phyloP scores from a whole-genome alignment of 257 asterid species.

The Petrea volubilis region DNA sequence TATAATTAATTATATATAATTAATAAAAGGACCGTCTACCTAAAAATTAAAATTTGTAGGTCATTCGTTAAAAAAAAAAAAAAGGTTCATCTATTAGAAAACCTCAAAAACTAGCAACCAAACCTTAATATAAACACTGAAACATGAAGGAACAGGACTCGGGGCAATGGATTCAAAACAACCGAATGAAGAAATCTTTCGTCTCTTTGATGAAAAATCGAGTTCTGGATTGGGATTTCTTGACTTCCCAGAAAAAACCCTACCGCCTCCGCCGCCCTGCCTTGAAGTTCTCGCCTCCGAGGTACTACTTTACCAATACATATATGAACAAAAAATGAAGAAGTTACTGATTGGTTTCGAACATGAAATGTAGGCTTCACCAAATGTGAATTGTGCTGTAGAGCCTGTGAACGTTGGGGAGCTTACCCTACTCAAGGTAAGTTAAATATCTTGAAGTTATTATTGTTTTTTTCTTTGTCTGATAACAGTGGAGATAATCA shows the following conservation, averaged over 20 bases:
- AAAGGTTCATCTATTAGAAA: too few relatives aligned
- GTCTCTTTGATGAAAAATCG: slow-evolving; percentile 59
- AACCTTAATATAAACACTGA: background rate
- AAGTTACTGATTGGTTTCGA: background rate
- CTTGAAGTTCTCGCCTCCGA: slow-evolving; percentile 66
- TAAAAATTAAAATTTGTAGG: too few relatives aligned
- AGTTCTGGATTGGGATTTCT: slow-evolving; percentile 51
- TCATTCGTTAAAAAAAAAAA: too few relatives aligned
- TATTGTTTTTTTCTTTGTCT: background rate
- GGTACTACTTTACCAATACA: slow-evolving; percentile 36
- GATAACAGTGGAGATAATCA: background rate
- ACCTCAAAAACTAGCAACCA: slow-evolving; percentile 16
- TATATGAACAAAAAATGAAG: background rate
- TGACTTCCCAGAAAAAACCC: slow-evolving; percentile 52
- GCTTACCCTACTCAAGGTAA: slow-evolving; percentile 73
- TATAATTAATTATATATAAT: too few relatives aligned
- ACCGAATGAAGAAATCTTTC: slow-evolving; percentile 43
- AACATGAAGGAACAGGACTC: slow-evolving; percentile 1
- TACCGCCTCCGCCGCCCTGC: slow-evolving; percentile 75
- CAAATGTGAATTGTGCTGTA: slow-evolving; percentile 43
- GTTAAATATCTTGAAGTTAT: background rate
- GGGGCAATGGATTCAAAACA: slow-evolving; percentile 40
- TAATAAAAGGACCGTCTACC: too few relatives aligned
- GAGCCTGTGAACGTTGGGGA: slow-evolving; percentile 79
- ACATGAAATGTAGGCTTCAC: slow-evolving; percentile 45